A percentile compares a stretch with the other conserved stretches of the same genome.
phyloP scores from a whole-genome alignment of 2,329 filamentous ascomycete genomes.

The Fulvia fulva region DNA sequence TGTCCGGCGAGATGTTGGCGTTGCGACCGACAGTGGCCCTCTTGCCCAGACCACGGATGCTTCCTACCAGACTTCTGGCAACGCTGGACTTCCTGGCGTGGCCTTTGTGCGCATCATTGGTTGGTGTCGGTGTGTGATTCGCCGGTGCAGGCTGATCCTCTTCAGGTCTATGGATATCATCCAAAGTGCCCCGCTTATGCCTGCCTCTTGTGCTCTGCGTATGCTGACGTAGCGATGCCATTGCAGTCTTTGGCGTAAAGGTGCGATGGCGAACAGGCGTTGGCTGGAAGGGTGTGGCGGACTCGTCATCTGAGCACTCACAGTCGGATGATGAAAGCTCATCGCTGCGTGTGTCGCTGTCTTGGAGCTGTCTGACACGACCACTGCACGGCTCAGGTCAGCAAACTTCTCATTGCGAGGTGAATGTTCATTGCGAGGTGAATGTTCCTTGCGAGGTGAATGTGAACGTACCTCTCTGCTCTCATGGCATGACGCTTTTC shows the following conservation, averaged over 20 bases:
- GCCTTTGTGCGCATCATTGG: constrained; percentile 1
- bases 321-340: background rate
- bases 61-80: constrained; percentile 25
- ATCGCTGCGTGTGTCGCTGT: background rate
- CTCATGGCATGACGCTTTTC: background rate
- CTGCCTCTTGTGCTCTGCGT: constrained; percentile 14
- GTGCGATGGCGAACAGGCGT: constrained; percentile 11
- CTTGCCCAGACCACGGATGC: constrained; percentile 21
- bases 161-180: background rate
- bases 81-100: constrained; percentile 20
- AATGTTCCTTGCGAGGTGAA: background rate
- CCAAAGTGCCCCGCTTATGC: constrained; percentile 3
- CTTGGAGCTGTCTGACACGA: background rate
- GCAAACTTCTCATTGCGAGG: background rate
- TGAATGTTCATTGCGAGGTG: background rate
- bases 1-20: constrained; percentile 4
- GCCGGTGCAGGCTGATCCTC: background rate
- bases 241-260: constrained; percentile 19
- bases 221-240: constrained; percentile 20
- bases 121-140: background rate
- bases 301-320: background rate
- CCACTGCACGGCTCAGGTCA: background rate
- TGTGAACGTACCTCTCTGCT: constrained; percentile 2
- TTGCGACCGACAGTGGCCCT: constrained; percentile 4
- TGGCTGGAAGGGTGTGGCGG: constrained; percentile 13